These are phyloP conservation scores for Volvariella volvacea DNA, from an alignment of 1,284 basidiomycete species.

Conservation along the genomic window DNA sequence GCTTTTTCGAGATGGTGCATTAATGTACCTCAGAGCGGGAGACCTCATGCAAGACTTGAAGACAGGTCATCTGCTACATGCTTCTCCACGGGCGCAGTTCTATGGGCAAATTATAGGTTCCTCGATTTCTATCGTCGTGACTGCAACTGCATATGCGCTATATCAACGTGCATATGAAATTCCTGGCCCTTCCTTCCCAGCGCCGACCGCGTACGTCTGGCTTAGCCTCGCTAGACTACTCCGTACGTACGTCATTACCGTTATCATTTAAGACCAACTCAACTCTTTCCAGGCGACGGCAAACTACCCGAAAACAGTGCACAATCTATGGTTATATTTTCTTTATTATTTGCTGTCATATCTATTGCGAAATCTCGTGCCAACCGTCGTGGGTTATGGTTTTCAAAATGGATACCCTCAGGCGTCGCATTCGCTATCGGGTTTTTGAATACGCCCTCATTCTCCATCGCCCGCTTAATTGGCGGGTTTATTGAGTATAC, in stretches of 20 bases:
- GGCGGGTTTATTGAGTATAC: constrained; percentile 80
- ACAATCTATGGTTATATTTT: constrained; percentile 80
- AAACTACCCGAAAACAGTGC: constrained; percentile 73
- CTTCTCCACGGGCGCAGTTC: constrained; percentile 84
- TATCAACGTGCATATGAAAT: constrained; percentile 86
- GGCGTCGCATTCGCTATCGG: constrained; percentile 87
- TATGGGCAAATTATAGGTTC: constrained; percentile 88
- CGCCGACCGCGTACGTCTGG: constrained; percentile 91
- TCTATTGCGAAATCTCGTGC: constrained; percentile 66
- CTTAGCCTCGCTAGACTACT: constrained; percentile 87
- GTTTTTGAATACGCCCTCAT: constrained; percentile 93
- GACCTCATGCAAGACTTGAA: constrained; percentile 99
- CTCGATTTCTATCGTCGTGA: constrained; percentile 81
- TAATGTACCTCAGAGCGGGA: constrained; percentile 59
- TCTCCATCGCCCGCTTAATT: constrained; percentile 86
- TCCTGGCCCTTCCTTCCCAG: constrained; percentile 87
- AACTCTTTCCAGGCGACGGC: constrained; percentile 55
- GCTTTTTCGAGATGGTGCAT: constrained; percentile 2
- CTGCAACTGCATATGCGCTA: constrained; percentile 80
- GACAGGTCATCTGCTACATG: constrained; percentile 86
- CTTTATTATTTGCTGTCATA: constrained; percentile 59
- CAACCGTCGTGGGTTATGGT: constrained; percentile 35
- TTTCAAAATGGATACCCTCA: constrained; percentile 77
- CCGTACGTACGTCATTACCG: constrained; percentile 38
- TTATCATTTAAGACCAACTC: constrained; percentile 11